Conservation (phyloP, 2,329 filamentous ascomycete species). For the Phialocephala subalpina region DNA sequence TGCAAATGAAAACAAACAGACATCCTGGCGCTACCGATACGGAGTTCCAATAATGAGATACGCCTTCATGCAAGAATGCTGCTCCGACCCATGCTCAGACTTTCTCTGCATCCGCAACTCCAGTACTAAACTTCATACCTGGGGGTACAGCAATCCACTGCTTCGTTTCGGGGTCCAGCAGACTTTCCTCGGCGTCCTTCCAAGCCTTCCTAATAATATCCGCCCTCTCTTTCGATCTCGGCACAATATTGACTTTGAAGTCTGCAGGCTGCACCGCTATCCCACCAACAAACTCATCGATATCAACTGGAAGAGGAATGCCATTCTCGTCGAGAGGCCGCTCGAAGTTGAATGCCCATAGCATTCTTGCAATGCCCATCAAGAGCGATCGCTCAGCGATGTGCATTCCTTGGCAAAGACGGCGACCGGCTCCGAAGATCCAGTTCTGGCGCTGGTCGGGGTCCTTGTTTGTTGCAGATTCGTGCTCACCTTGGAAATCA, state of each 20-base stretch:
- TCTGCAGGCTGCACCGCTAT: neutral
- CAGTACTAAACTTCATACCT: neutral
- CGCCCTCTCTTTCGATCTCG: neutral
- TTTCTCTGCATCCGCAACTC: too few species aligned
- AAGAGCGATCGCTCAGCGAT: slow-evolving; percentile 6
- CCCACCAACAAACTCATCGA: neutral
- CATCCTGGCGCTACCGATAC: too few species aligned
- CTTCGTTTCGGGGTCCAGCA: neutral
- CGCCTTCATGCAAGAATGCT: too few species aligned
- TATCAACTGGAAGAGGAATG: neutral
- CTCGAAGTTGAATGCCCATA: slow-evolving; percentile 3
- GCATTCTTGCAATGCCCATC: neutral
- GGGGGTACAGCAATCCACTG: neutral
- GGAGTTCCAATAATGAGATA: too few species aligned
- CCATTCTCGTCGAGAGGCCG: neutral
- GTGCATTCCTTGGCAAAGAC: slow-evolving; percentile 9
- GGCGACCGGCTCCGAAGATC: neutral
- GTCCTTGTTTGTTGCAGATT: neutral
- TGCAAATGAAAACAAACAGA: too few species aligned
- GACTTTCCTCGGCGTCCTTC: neutral
- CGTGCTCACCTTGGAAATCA: neutral
- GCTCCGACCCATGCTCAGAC: too few species aligned
- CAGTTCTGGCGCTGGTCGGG: neutral
- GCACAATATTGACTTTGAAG: neutral
- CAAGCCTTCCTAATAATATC: neutral